Evolutionary conservation across 768 basidiomycete genomes (phyloP).

Genomic region (Tricholoma sp.): DNA sequence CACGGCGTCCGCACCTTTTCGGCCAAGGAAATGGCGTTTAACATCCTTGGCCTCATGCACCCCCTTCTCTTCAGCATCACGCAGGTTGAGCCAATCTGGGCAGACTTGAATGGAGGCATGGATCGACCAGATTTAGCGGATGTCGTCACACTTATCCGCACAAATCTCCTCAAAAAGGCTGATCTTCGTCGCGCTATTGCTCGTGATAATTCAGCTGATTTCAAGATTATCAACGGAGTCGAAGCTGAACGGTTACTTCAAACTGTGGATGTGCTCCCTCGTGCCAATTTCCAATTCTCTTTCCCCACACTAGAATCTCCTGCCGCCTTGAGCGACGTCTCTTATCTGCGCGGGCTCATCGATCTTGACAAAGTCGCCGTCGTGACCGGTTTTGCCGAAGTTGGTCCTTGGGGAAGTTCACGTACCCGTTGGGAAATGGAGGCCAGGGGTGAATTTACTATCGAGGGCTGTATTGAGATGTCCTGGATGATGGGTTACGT

Average conservation of each 20-base stretch:
- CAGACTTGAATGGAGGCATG: conserved; percentile 97
- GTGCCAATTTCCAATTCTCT: conserved; percentile 96
- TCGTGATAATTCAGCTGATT: conserved; percentile 93
- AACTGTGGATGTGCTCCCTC: conserved; percentile 88
- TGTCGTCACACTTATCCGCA: conserved; percentile 82
- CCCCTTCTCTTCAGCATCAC: conserved; percentile 98
- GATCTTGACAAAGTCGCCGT: conserved; percentile 97
- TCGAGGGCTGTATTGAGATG: conserved; percentile 98
- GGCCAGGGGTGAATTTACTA: conserved; percentile 92
- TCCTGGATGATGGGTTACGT: conserved; percentile 99
- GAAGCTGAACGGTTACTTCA: conserved; percentile 92
- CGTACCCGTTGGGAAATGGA: conserved; percentile 99
- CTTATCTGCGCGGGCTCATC: conserved; percentile 78
- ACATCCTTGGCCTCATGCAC: conserved; percentile 98
- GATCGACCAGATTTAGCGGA: conserved; percentile 95
- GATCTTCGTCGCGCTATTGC: conserved; percentile 91
- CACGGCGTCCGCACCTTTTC: conserved; percentile 97
- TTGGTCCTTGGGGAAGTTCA: conserved; percentile 97
- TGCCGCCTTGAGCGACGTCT: conserved; percentile 67
- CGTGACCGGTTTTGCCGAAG: conserved; percentile 94
- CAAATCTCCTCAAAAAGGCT: conserved; percentile 75
- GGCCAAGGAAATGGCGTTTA: conserved; percentile 99
- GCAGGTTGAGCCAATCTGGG: conserved; percentile 99
- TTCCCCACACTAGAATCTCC: conserved; percentile 81
- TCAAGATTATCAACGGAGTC: conserved; percentile 83